These are phyloP conservation scores for Candida coleopterorum DNA, from an alignment of 805 yeast genomes.

Conservation along the genomic window DNA sequence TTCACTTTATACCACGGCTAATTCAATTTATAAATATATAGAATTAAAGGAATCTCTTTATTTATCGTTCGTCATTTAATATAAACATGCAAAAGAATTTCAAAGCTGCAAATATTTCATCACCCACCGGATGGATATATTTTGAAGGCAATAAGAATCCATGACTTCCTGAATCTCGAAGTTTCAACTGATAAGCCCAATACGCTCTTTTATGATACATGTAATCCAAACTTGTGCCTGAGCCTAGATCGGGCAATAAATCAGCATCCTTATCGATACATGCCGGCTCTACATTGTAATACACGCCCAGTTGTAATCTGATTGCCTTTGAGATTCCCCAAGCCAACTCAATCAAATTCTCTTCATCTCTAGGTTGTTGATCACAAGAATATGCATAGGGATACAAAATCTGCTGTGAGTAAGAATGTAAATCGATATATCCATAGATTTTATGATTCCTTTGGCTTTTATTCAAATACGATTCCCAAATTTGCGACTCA, in stretches of 20 bases:
- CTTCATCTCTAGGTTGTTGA: constrained; percentile 70
- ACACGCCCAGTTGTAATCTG: constrained; percentile 56
- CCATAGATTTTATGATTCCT: constrained; percentile 61
- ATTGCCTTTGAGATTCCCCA: constrained; percentile 77
- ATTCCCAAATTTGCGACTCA: constrained; percentile 37
- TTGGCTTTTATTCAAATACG: constrained; percentile 32
- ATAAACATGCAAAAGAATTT: constrained; percentile 52
- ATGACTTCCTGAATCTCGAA: constrained; percentile 77
- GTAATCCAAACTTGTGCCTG: constrained; percentile 77
- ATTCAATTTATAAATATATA: too few relatives aligned
- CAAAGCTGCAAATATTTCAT: constrained; percentile 65
- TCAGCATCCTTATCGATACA: constrained; percentile 77
- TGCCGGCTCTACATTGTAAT: constrained; percentile 68
- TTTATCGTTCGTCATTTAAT: constrained; percentile 20
- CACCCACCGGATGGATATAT: constrained; percentile 71
- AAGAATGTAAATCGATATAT: constrained; percentile 78
- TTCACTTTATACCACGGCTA: too few relatives aligned
- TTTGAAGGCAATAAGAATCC: constrained; percentile 76
- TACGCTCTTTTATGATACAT: constrained; percentile 79
- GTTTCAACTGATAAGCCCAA: constrained; percentile 81
- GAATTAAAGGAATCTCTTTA: too few relatives aligned
- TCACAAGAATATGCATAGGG: constrained; percentile 82
- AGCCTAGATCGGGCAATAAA: constrained; percentile 65
- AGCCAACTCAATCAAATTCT: constrained; percentile 74
- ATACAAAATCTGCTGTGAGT: constrained; percentile 75